A percentile compares a stretch with the other conserved stretches of the same genome.
phyloP scores from a whole-genome alignment of 176 grass and related monocot genomes.

The Cocos nucifera region DNA sequence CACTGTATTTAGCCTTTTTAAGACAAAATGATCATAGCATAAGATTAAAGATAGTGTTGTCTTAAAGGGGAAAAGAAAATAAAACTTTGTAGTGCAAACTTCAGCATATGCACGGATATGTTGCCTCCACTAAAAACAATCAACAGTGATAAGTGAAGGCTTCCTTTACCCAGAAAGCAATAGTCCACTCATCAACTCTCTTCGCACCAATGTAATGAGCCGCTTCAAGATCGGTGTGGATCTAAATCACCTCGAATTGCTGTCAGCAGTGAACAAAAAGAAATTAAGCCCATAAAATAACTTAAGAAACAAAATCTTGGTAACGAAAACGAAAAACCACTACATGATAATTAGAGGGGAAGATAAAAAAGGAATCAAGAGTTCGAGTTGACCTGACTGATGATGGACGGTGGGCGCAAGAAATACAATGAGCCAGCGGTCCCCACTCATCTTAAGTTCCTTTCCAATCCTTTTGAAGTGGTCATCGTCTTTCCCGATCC shows the following conservation, averaged over 20 bases:
- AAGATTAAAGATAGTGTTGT: no score
- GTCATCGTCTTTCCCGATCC: conserved; percentile 79
- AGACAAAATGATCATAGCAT: no score
- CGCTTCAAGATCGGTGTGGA: no score
- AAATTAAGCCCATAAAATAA: conserved; percentile 1
- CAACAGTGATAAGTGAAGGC: no score
- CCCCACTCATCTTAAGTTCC: conserved; percentile 22
- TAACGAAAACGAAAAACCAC: neutral
- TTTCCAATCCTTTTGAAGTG: conserved; percentile 47
- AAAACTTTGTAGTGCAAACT: no score
- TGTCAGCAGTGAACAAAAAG: conserved; percentile 12
- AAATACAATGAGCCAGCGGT: conserved; percentile 49
- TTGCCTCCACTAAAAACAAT: neutral
- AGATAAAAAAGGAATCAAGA: no score
- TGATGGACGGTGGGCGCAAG: conserved; percentile 75
- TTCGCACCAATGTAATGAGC: conserved; percentile 11
- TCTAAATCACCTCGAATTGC: no score
- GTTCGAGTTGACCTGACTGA: conserved; percentile 39
- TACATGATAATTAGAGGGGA: no score
- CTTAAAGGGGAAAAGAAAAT: no score
- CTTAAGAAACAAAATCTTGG: neutral
- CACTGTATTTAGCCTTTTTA: no score
- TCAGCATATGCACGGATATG: no score
- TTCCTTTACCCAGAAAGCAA: neutral
- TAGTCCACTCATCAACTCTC: conserved; percentile 63